Conservation (phyloP, 148 eudicot species). For the Fallopia convolvulus region DNA sequence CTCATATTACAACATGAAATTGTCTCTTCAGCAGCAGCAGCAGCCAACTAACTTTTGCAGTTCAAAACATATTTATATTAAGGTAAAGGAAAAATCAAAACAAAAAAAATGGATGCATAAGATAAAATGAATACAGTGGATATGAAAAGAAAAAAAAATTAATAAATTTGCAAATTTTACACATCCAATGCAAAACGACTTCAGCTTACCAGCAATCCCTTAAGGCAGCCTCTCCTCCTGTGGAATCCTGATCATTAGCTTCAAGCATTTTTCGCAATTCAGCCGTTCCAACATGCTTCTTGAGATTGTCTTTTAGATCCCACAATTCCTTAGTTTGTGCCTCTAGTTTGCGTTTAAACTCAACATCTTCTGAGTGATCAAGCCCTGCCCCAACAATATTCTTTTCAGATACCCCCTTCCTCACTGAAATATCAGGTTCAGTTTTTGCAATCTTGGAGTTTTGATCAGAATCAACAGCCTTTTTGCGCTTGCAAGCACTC, state of each 20-base stretch:
- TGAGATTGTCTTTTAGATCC: slow-evolving; percentile 81
- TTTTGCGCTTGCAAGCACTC: slow-evolving; percentile 58
- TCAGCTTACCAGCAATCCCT: slow-evolving; percentile 73
- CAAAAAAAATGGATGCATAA: not conserved
- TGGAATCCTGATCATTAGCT: slow-evolving; percentile 61
- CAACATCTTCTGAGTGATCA: slow-evolving; percentile 26
- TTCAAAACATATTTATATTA: not conserved
- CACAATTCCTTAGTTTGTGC: slow-evolving; percentile 73
- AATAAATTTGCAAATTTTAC: not conserved
- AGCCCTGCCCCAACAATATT: slow-evolving; percentile 16
- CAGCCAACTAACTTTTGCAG: not conserved
- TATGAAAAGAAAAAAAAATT: not conserved
- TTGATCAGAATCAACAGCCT: slow-evolving; percentile 33
- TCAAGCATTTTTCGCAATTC: slow-evolving; percentile 89
- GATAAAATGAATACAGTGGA: not conserved
- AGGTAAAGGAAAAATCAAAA: not conserved
- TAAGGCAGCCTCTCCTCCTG: slow-evolving; percentile 82
- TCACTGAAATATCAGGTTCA: slow-evolving; percentile 30
- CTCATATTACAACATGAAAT: not conserved
- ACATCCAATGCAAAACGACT: not conserved
- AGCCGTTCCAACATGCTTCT: slow-evolving; percentile 56
- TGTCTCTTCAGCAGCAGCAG: not conserved
- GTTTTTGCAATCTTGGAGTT: slow-evolving; percentile 44
- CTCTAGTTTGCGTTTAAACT: slow-evolving; percentile 56
- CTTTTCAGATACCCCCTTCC: slow-evolving; percentile 23